Evolutionary conservation across 257 asterid genomes (phyloP).

Genomic region (Jacaranda copaia): DNA sequence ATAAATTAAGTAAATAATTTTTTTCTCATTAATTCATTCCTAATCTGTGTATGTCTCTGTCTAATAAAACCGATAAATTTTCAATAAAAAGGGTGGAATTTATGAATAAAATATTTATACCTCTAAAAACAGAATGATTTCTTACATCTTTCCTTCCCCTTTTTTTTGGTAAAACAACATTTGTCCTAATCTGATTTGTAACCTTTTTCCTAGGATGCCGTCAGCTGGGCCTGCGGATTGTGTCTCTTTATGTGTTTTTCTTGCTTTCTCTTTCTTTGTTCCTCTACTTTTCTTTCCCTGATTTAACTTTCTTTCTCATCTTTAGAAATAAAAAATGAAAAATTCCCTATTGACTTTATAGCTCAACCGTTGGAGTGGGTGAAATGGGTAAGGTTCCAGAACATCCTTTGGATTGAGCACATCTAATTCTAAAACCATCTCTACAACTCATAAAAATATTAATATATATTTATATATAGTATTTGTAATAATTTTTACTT

Average conservation of each 20-base stretch:
- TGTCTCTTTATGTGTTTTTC: neutral
- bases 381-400: too few relatives aligned
- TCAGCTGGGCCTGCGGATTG: constrained; percentile 37
- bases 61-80: neutral
- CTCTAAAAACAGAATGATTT: constrained; percentile 42
- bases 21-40: neutral
- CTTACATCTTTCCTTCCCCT: constrained; percentile 25
- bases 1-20: too few relatives aligned
- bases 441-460: too few relatives aligned
- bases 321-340: neutral
- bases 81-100: neutral
- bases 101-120: neutral
- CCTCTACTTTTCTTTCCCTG: neutral
- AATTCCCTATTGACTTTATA: neutral
- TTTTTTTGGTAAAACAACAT: constrained; percentile 37
- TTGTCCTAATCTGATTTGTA: constrained; percentile 40
- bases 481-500: too few relatives aligned
- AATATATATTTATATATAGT: too few relatives aligned
- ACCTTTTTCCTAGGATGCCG: constrained; percentile 48
- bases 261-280: constrained; percentile 2
- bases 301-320: constrained; percentile 12
- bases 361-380: neutral
- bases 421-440: neutral
- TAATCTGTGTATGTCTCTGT: neutral
- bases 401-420: neutral